A percentile compares a stretch with the other conserved stretches of the same genome.
phyloP scores from a whole-genome alignment of 2,329 filamentous ascomycete species.

The Aspergillus udagawae region DNA sequence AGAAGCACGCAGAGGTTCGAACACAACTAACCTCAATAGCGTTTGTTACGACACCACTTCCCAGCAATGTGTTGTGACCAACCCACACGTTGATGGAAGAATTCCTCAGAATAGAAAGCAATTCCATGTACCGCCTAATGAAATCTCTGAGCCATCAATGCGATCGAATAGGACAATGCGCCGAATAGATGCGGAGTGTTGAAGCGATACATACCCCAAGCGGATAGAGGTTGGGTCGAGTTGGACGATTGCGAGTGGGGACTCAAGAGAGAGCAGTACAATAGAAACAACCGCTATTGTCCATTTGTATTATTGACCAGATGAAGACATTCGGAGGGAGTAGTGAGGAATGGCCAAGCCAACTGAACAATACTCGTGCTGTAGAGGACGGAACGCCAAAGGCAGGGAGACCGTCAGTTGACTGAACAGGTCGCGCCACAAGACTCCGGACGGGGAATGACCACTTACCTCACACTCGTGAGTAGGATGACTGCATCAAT shows the following conservation, averaged over 20 bases:
- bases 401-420: not conserved
- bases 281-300: not conserved
- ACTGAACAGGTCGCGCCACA: not conserved
- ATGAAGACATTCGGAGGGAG: not conserved
- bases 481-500: not conserved
- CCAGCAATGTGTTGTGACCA: not conserved
- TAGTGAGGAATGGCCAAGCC: not conserved
- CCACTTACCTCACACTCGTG: conserved; percentile 5
- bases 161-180: not conserved
- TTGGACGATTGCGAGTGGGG: not conserved
- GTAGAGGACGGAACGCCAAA: not conserved
- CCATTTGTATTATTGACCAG: not conserved
- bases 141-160: not conserved
- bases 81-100: not conserved
- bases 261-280: not conserved
- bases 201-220: not conserved
- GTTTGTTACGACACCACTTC: not conserved
- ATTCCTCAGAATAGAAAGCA: not conserved
- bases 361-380: not conserved
- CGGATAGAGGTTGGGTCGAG: not conserved
- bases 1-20: not conserved
- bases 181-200: not conserved
- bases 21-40: not conserved
- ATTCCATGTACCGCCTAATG: not conserved
- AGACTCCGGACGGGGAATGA: conserved; percentile 1